These are phyloP conservation scores for Phytophthora crassamura DNA, from an alignment of 352 stramenopile species.

Conservation along the genomic window DNA sequence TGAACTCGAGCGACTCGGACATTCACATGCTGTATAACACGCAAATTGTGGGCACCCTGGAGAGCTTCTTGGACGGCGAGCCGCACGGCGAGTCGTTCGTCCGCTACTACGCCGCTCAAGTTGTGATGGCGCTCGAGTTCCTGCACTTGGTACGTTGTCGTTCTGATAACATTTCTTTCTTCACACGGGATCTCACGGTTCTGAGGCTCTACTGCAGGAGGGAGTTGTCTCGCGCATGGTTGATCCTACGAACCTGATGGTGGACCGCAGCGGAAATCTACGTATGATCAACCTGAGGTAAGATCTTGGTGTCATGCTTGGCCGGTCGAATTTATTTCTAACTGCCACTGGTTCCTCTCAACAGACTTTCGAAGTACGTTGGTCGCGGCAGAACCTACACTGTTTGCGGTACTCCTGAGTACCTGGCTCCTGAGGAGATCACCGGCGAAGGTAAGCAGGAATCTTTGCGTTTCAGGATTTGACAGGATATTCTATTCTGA, in stretches of 20 bases:
- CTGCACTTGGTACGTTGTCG: conserved; percentile 65
- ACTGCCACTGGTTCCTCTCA: not conserved
- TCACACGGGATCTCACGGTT: conserved; percentile 2
- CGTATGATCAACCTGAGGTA: conserved; percentile 87
- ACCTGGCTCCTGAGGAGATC: conserved; percentile 87
- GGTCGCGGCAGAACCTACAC: conserved; percentile 85
- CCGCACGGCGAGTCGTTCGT: conserved; percentile 80
- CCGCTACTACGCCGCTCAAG: conserved; percentile 86
- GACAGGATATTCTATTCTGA: not conserved
- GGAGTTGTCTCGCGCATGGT: conserved; percentile 82
- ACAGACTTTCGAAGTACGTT: conserved; percentile 87
- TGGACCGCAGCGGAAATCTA: conserved; percentile 84
- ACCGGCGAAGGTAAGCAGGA: conserved; percentile 72
- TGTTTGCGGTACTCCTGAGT: conserved; percentile 87
- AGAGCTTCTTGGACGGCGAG: conserved; percentile 78
- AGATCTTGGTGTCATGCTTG: not conserved
- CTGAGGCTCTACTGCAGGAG: conserved; percentile 45
- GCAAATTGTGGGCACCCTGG: conserved; percentile 83
- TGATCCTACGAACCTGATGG: conserved; percentile 82
- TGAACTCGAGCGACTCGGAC: conserved; percentile 81
- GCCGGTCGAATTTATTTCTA: not conserved
- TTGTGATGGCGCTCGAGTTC: conserved; percentile 84
- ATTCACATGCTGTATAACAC: conserved; percentile 87
- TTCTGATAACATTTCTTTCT: not conserved
- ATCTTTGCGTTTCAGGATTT: conserved; percentile 35